Conservation (phyloP, 495 filamentous ascomycete species). For the Usnea hakonensis region DNA sequence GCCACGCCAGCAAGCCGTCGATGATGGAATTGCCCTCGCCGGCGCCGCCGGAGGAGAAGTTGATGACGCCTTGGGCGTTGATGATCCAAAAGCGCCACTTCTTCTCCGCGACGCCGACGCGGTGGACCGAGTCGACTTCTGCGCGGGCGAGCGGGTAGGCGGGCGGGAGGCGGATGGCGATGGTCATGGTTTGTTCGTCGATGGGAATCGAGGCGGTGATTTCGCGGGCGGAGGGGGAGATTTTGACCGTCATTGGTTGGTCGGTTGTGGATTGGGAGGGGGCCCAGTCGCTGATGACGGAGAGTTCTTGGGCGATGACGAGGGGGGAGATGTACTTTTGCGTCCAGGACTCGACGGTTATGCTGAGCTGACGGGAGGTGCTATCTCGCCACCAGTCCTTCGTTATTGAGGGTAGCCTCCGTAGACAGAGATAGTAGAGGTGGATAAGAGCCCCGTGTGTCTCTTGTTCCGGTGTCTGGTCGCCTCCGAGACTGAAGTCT, state of each 20-base stretch:
- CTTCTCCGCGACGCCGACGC: constrained; percentile 78
- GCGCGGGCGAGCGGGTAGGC: constrained; percentile 75
- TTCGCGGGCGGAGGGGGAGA: constrained; percentile 60
- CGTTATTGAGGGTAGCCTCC: constrained; percentile 63
- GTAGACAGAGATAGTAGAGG: constrained; percentile 74
- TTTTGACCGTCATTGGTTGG: constrained; percentile 62
- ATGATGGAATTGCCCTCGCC: constrained; percentile 54
- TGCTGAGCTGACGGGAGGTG: constrained; percentile 64
- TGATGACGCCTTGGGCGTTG: constrained; percentile 85
- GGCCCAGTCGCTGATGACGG: constrained; percentile 65
- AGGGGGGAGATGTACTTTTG: constrained; percentile 77
- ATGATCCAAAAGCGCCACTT: constrained; percentile 84
- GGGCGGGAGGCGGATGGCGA: constrained; percentile 67
- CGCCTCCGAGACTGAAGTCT: constrained; percentile 53
- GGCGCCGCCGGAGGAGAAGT: constrained; percentile 57
- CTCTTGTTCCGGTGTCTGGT: constrained; percentile 55
- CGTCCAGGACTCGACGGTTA: constrained; percentile 72
- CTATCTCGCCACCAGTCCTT: constrained; percentile 82
- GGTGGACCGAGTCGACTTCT: constrained; percentile 64
- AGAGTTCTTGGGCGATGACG: constrained; percentile 63
- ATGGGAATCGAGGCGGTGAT: constrained; percentile 75
- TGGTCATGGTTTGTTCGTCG: constrained; percentile 75
- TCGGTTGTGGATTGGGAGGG: constrained; percentile 51
- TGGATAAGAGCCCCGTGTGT: constrained; percentile 78
- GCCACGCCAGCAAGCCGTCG: constrained; percentile 76